Evolutionary conservation across 306 rosid genomes (phyloP), one percentile per base, ranked within the genome.

Genomic region (Fragaria nilgerrensis): DNA sequence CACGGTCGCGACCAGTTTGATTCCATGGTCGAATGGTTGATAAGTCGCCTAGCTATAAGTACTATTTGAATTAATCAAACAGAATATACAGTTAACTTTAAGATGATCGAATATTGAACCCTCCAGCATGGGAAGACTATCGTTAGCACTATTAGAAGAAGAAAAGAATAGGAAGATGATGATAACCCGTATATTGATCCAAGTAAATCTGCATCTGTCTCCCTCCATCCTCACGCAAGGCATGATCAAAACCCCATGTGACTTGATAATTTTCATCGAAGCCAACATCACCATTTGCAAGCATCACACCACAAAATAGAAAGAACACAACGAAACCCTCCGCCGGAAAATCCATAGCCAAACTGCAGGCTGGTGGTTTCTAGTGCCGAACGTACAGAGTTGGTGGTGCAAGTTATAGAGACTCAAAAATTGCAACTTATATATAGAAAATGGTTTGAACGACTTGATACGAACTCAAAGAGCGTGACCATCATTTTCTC

Each of bases 201-300:
- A 88, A 69, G 59, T 81, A 82, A 70, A 88, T 90, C 78, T 84
- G 83, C 75, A 88, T 74, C 74, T 82, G 59, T 34, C 29, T 80
- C 22, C 88, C 90, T 78, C 80, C 83, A 23, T 88, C 63, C 32
- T 70, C 48, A 44, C 62, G 34, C 48, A 76, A 71, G 56, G 81
- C 83, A 72, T 80, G 87, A 76, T 78, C 65, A 16, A 29, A 78
- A 16, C 87, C 92, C 92, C 92, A 88, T 0, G 70, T 70, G 65
- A 84, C 83, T 16, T 82, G 15, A 74, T 86, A 88, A 70, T 86
- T 88, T 68, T 80, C 32, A 84, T 88, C 82, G 52, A 86, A 88
- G 56, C 59, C 76, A 52, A 50, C 6, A 12, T 67, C 72, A 67
- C 17, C 59, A 7, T 13, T 56, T 4, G 44, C 75, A 83, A 59